Percentiles rank a stretch among this genome's conserved stretches.
Conservation (phyloP, 225 moss, liverwort and hornwort species). For the Marchantia paleacea region DNA sequence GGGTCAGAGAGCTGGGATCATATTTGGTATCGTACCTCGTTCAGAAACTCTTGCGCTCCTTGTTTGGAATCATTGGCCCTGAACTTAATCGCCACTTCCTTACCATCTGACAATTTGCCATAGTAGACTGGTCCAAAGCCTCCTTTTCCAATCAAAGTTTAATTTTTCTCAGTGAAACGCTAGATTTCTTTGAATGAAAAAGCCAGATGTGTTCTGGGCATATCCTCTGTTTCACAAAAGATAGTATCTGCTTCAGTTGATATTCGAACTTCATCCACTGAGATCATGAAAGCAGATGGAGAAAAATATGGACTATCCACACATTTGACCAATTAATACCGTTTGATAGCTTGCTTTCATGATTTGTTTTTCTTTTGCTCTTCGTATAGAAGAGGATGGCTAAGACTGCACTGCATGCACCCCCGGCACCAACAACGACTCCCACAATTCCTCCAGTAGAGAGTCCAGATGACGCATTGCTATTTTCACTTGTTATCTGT, state of each 20-base stretch:
- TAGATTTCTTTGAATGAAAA: constrained; percentile 5
- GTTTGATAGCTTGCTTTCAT: not conserved
- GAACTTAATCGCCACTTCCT: constrained; percentile 15
- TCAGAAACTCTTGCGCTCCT: constrained; percentile 7
- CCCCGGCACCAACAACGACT: not conserved
- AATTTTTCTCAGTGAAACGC: not conserved
- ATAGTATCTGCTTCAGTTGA: not conserved
- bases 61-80: not conserved
- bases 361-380: not conserved
- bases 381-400: not conserved
- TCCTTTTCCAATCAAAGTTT: constrained; percentile 8
- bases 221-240: not conserved
- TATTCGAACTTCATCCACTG: not conserved
- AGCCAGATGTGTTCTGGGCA: constrained; percentile 3
- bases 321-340: not conserved
- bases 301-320: not conserved
- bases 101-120: constrained; percentile 5
- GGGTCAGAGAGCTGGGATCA: not conserved
- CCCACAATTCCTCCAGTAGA: no score
- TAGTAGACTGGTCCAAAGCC: constrained; percentile 15
- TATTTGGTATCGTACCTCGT: not conserved
- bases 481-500: not conserved
- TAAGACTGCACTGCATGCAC: not conserved
- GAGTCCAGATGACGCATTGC: not conserved
- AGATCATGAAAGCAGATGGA: not conserved